A percentile compares a stretch with the other conserved stretches of the same genome.
phyloP scores from a whole-genome alignment of 768 basidiomycete species.

The Xerocomellus intermedius region DNA sequence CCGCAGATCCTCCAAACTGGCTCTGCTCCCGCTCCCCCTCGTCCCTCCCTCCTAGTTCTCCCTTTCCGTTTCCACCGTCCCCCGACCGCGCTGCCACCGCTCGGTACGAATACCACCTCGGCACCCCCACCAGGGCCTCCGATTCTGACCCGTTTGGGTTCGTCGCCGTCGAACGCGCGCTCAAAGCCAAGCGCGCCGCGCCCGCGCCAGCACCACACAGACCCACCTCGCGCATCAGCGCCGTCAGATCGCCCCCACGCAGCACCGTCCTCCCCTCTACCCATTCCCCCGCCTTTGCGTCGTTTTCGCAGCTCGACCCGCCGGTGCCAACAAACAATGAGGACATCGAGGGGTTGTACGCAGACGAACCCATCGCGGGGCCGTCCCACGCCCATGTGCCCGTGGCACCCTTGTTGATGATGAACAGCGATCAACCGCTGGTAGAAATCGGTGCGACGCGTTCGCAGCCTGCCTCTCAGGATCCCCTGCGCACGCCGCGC shows the following conservation, averaged over 20 bases:
- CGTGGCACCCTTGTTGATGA: conserved; percentile 24
- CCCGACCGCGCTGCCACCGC: not conserved
- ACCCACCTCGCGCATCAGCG: conserved; percentile 7
- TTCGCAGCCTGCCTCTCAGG: conserved; percentile 17
- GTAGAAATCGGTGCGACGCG: conserved; percentile 1
- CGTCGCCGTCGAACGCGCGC: conserved; percentile 49
- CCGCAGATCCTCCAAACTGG: conserved; percentile 34
- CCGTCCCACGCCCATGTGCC: conserved; percentile 21
- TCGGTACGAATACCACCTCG: conserved; percentile 21
- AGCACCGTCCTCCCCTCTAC: conserved; percentile 16
- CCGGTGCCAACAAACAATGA: conserved; percentile 32
- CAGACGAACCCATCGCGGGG: conserved; percentile 31
- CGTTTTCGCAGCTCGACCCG: conserved; percentile 37
- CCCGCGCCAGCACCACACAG: conserved; percentile 9
- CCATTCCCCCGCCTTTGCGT: conserved; percentile 17
- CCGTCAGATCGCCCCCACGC: conserved; percentile 20
- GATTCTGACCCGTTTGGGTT: conserved; percentile 59
- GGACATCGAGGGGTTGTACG: conserved; percentile 36
- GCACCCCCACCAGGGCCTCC: conserved; percentile 23
- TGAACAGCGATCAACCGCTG: conserved; percentile 18
- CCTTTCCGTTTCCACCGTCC: conserved; percentile 21
- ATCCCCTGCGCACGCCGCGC: conserved; percentile 33
- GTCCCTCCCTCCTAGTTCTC: conserved; percentile 36
- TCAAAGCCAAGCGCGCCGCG: conserved; percentile 42
- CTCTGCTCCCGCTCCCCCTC: conserved; percentile 25